Base-by-base conservation (phyloP, 139 green algal species). In the Chlorella sorokiniana region DNA sequence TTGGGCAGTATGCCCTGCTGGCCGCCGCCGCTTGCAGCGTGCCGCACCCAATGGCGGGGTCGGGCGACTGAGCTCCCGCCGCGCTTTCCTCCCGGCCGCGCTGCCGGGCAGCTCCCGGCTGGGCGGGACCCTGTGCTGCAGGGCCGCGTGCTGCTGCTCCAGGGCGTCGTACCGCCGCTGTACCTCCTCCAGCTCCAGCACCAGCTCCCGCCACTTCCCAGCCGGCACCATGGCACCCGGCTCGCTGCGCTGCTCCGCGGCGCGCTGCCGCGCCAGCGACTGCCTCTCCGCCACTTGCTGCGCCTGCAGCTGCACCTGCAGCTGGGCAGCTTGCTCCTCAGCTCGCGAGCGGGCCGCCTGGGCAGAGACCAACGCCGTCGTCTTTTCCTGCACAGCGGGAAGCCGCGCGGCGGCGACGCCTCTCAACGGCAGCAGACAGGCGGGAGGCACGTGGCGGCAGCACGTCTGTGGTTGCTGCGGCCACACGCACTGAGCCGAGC, bases 131-230 rank as follows among this genome's bases (percentile, higher is more conserved):
- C 62, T 8, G 45, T 48, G 78, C 67, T 83, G 63, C 65, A 78
- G 35, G 11, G 61, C 71, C 1, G 81, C 73, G 27, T 94, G 29
- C 82, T 92, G 67, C 11, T 76, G 54, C 75, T 85, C 42, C 56
- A 87, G 54, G 3, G 40, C 56, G 48, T 87, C 67, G 31, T 70
- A 44, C 56, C 73, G 76, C 31, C 71, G 69, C 62, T 87, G 63
- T 31, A 90, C 56, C 9, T 68, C 37, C 33, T 88, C 84, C 16
- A 88, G 65, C 54, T 92, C 67, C n/a, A 83, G 81, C 87, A 93
- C 83, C 20, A 91, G 69, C 35, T 79, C 54, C 31, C 79, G 67
- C 18, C 89, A 70, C 45, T 78, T 79, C 37, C 83, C 86, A 20
- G 86, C 81, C 1, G 69, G 52, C 16, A 79, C 69, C 31, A 72